phyloP scores from a whole-genome alignment of 306 rosid genomes.

The Carpinus viminea region DNA sequence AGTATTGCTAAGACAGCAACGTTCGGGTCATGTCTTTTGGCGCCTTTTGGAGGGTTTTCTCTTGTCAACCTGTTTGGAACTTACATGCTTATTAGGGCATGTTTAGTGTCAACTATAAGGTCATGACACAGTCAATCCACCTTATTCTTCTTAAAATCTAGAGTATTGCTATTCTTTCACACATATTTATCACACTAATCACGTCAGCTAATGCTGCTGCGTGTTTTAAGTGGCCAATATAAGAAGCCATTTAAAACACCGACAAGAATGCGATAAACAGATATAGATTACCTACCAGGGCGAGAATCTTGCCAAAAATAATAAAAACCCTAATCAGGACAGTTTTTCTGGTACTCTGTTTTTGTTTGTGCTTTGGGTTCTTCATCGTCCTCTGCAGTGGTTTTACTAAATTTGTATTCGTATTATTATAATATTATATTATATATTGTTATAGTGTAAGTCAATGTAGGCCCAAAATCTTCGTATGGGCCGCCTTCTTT shows the following conservation, averaged over 20 bases:
- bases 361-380: slow-evolving; percentile 13
- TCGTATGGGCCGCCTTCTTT: not conserved
- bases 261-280: too few species aligned
- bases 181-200: too few species aligned
- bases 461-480: not conserved
- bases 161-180: too few species aligned
- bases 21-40: not conserved
- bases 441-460: not conserved
- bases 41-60: too few species aligned
- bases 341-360: not conserved
- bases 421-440: not conserved
- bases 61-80: too few species aligned
- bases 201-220: too few species aligned
- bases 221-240: too few species aligned
- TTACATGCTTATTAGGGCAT: too few species aligned
- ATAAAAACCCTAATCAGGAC: slow-evolving; percentile 5
- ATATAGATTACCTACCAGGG: slow-evolving; percentile 8
- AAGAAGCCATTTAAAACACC: too few species aligned
- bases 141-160: too few species aligned
- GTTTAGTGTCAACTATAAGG: too few species aligned
- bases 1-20: not conserved
- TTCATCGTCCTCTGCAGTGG: not conserved
- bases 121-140: too few species aligned
- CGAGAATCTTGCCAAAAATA: slow-evolving; percentile 1
- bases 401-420: not conserved